Evolutionary conservation across 106 monocot species (phyloP).

Genomic region (Acorus gramineus): DNA sequence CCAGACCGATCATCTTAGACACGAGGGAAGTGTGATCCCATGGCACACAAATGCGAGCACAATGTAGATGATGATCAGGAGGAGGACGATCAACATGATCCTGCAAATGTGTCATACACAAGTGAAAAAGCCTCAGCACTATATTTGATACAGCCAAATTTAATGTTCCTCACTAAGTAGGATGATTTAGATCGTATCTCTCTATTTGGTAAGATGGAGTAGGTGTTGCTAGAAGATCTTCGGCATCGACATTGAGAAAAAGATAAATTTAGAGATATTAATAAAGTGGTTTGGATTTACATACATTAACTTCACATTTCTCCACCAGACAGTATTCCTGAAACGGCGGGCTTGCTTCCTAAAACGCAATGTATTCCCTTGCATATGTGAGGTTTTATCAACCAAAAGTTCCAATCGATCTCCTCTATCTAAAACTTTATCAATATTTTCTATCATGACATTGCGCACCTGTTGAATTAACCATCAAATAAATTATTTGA

Average conservation of each 20-base stretch:
- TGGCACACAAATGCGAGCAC: conserved; percentile 4
- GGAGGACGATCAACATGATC: conserved; percentile 3
- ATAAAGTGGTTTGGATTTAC: conserved; percentile 5
- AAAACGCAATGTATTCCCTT: conserved; percentile 81
- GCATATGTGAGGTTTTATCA: conserved; percentile 88
- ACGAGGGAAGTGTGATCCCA: conserved; percentile 11
- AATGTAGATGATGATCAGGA: conserved; percentile 9
- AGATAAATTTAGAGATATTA: too few species aligned
- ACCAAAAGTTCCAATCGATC: conserved; percentile 88
- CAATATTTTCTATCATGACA: conserved; percentile 99
- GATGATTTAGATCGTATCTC: too few species aligned
- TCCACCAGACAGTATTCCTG: conserved; percentile 78
- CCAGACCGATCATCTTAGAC: background rate
- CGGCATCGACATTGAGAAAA: too few species aligned
- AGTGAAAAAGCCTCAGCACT: too few species aligned
- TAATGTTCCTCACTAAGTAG: too few species aligned
- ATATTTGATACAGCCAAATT: too few species aligned
- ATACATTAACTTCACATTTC: conserved; percentile 90
- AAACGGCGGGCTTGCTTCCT: conserved; percentile 87
- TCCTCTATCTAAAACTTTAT: conserved; percentile 96
- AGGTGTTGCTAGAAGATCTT: too few species aligned
- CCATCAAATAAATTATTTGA: background rate
- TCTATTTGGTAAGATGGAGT: too few species aligned
- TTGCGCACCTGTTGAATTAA: conserved; percentile 52
- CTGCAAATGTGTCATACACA: background rate